A percentile compares a stretch with the other conserved stretches of the same genome.
These are phyloP conservation scores for Cladosporium sp. DNA, from an alignment of 2,329 filamentous ascomycete species.

Conservation along the genomic window DNA sequence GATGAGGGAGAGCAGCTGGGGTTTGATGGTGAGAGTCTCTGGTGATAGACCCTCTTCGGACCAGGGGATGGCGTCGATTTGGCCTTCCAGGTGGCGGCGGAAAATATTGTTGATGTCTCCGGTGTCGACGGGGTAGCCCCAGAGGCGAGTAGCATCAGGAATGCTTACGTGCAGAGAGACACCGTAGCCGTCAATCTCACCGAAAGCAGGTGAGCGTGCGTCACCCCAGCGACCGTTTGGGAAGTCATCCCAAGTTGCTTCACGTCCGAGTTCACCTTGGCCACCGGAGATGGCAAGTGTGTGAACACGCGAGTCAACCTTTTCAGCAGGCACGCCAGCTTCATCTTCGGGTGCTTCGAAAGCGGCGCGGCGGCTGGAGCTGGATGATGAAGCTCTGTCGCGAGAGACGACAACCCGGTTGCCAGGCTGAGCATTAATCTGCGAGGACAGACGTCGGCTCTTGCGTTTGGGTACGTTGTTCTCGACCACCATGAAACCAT, in stretches of 20 bases:
- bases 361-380: constrained; percentile 49
- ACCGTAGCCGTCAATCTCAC: constrained; percentile 97
- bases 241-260: constrained; percentile 98
- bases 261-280: constrained; percentile 81
- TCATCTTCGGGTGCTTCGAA: constrained; percentile 73
- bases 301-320: constrained; percentile 64
- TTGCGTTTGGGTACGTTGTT: constrained; percentile 5
- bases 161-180: constrained; percentile 90
- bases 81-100: constrained; percentile 74
- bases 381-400: constrained; percentile 59
- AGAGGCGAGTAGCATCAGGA: constrained; percentile 78
- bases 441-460: constrained; percentile 65
- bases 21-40: constrained; percentile 79
- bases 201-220: constrained; percentile 87
- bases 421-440: constrained; percentile 78
- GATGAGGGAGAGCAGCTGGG: constrained; percentile 75
- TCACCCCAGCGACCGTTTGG: constrained; percentile 96
- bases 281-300: constrained; percentile 93
- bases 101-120: constrained; percentile 80
- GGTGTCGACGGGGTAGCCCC: constrained; percentile 72
- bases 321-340: constrained; percentile 72
- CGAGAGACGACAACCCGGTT: constrained; percentile 76
- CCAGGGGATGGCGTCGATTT: constrained; percentile 84
- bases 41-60: constrained; percentile 83
- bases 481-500: constrained; percentile 45